Evolutionary conservation across 805 yeast genomes (phyloP).

Genomic region (Metschnikowia hibisci): DNA sequence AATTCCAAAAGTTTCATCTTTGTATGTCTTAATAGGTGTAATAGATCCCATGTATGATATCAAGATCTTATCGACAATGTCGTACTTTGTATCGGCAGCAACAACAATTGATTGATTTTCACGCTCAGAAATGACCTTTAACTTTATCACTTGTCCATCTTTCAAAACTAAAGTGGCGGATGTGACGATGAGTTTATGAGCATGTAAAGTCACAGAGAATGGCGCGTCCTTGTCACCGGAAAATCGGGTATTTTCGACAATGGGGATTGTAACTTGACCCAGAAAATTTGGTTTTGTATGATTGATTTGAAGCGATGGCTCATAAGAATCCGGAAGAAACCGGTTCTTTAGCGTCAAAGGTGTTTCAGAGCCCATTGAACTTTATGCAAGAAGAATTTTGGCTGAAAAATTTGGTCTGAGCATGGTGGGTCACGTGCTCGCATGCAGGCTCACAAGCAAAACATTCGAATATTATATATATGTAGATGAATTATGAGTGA

Average conservation of each 20-base stretch:
- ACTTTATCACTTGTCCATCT: constrained; percentile 12
- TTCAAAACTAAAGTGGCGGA: constrained; percentile 22
- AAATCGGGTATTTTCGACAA: constrained; percentile 22
- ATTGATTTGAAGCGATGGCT: constrained; percentile 34
- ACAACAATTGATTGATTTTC: constrained; percentile 33
- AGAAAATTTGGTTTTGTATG: constrained; percentile 46
- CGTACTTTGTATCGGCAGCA: constrained; percentile 17
- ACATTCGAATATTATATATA: too few species aligned
- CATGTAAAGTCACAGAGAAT: constrained; percentile 33
- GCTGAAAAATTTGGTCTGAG: constrained; percentile 1
- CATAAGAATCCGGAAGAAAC: constrained; percentile 38
- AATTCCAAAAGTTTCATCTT: constrained; percentile 59
- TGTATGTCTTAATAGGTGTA: constrained; percentile 46
- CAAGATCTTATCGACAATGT: constrained; percentile 10
- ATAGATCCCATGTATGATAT: constrained; percentile 50
- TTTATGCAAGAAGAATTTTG: not conserved
- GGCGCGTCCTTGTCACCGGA: constrained; percentile 7
- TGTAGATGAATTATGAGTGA: too few species aligned
- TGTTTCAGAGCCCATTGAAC: constrained; percentile 1
- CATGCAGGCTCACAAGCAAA: not conserved
- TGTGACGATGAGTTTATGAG: constrained; percentile 39
- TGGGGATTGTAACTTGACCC: constrained; percentile 36
- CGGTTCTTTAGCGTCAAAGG: constrained; percentile 28
- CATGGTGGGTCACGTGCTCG: constrained; percentile 2
- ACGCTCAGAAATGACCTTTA: constrained; percentile 39